A percentile compares a stretch with the other conserved stretches of the same genome.
These are phyloP conservation scores for Arxiozyma heterogenica DNA, from an alignment of 1,139 yeast species.

Conservation along the genomic window DNA sequence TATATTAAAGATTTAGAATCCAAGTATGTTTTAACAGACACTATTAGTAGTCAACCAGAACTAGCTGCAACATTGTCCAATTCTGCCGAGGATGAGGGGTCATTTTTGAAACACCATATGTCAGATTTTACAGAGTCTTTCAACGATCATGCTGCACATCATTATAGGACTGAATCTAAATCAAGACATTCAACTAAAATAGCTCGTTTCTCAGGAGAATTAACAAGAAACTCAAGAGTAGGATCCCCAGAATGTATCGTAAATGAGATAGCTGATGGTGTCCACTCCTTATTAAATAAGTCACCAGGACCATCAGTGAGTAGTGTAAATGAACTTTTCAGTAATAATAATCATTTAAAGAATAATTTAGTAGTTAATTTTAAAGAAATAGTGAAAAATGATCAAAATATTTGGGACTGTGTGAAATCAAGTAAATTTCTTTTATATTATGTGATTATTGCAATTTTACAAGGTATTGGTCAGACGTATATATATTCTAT, in stretches of 20 bases:
- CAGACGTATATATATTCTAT: constrained; percentile 71
- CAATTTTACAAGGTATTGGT: constrained; percentile 62
- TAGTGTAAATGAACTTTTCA: not conserved
- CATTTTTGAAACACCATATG: not conserved
- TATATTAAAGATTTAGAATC: not conserved
- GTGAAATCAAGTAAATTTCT: constrained; percentile 32
- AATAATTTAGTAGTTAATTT: not conserved
- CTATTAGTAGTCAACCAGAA: not conserved
- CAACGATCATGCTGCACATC: not conserved
- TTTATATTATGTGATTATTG: constrained; percentile 46
- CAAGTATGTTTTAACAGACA: not conserved
- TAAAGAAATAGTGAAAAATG: not conserved
- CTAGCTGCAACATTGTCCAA: not conserved
- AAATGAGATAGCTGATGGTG: not conserved
- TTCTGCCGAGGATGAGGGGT: not conserved
- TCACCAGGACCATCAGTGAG: not conserved
- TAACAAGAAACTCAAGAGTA: not conserved
- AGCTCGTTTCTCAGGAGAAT: not conserved
- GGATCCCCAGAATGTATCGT: not conserved
- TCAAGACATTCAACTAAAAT: not conserved
- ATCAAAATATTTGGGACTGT: constrained; percentile 6
- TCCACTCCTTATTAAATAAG: not conserved
- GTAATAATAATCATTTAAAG: not conserved
- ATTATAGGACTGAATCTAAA: not conserved
- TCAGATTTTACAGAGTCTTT: not conserved